Percentiles rank a stretch among this genome's conserved stretches.
Conservation (phyloP, 2,329 filamentous ascomycete genomes). For the Ophiosphaerella korrae region DNA sequence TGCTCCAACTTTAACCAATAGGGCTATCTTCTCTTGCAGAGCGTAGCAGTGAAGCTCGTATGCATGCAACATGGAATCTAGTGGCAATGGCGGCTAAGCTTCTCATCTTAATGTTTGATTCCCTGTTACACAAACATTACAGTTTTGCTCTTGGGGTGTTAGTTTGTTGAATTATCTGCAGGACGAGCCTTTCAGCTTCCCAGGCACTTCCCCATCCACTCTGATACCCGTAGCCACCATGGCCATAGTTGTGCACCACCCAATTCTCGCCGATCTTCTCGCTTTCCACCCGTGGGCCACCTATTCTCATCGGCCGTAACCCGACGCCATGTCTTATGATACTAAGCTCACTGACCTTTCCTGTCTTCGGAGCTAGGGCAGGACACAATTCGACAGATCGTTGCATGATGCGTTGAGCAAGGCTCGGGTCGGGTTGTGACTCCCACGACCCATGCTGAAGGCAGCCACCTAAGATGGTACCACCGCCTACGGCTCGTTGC, state of each 20-base stretch:
- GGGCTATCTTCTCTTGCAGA: too few species aligned
- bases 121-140: neutral
- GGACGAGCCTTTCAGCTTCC: constrained; percentile 48
- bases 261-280: constrained; percentile 66
- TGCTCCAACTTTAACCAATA: too few species aligned
- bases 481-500: constrained; percentile 75
- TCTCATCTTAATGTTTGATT: too few species aligned
- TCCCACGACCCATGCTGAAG: constrained; percentile 83
- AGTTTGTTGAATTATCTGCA: constrained; percentile 3
- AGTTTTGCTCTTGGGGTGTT: neutral
- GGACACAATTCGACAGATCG: constrained; percentile 71
- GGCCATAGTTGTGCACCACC: constrained; percentile 83
- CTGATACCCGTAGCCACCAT: constrained; percentile 77
- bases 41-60: too few species aligned
- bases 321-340: constrained; percentile 84
- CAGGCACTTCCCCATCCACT: constrained; percentile 51
- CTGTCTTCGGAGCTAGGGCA: constrained; percentile 62
- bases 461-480: constrained; percentile 84
- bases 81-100: too few species aligned
- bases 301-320: constrained; percentile 73
- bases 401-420: constrained; percentile 84
- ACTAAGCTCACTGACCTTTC: constrained; percentile 71
- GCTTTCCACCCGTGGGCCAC: constrained; percentile 76
- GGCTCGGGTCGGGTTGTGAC: constrained; percentile 74
- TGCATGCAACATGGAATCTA: too few species aligned